Evolutionary conservation across 192 early-diverging fungal genomes (phyloP).

Genomic region (Hyaloraphidium curvatum): DNA sequence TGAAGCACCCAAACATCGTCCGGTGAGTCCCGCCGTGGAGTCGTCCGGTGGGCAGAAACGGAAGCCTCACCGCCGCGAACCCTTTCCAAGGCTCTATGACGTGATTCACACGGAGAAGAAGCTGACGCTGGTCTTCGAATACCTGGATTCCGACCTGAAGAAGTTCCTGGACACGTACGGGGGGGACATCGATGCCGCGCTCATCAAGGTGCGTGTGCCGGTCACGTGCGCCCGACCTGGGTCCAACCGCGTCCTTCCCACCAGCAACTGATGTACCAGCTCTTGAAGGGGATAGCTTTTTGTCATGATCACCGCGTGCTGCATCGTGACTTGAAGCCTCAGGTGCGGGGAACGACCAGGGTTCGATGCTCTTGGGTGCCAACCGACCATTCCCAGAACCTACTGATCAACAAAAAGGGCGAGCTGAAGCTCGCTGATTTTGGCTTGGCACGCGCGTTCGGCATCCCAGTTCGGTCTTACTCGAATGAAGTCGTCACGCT

Average conservation of each 20-base stretch:
- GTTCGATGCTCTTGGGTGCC: background rate
- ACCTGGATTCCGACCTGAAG: constrained; percentile 94
- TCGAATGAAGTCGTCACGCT: constrained; percentile 73
- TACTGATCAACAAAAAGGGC: constrained; percentile 86
- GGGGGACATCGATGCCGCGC: constrained; percentile 51
- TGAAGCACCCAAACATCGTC: constrained; percentile 50
- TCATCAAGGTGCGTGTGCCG: constrained; percentile 52
- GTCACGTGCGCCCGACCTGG: background rate
- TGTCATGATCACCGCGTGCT: constrained; percentile 91
- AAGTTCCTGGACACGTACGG: constrained; percentile 87
- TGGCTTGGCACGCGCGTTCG: constrained; percentile 90
- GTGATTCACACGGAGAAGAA: constrained; percentile 96
- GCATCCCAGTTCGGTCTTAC: constrained; percentile 76
- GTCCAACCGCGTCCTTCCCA: background rate
- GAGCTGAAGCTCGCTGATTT: constrained; percentile 81
- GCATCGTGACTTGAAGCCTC: constrained; percentile 59
- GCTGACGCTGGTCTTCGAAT: constrained; percentile 96
- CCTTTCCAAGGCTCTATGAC: constrained; percentile 56
- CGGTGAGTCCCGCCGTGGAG: constrained; percentile 26
- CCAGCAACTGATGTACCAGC: constrained; percentile 90
- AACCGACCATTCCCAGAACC: constrained; percentile 34
- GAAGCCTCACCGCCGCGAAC: background rate
- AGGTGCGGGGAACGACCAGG: constrained; percentile 4
- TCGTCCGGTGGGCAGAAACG: background rate
- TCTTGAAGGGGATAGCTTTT: constrained; percentile 88